Evolutionary conservation across 192 early-diverging fungal species (phyloP), one percentile per base, ranked within the genome.

Genomic region (Endogone sp.): DNA sequence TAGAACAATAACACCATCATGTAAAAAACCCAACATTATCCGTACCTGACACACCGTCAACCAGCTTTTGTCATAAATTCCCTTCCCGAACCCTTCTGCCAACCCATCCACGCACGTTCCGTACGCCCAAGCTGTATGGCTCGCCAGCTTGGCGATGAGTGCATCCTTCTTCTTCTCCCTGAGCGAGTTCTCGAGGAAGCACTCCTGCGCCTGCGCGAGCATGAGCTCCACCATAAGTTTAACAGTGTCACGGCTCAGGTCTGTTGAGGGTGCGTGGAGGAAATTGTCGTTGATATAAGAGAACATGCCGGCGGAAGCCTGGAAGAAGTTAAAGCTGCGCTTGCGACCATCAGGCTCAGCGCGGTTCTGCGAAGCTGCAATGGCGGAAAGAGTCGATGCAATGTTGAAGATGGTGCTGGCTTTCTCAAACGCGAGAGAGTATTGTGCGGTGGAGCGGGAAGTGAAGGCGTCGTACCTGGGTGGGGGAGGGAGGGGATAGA

Each of bases 281-380:
- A 99, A 99, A 79, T 96, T 99, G 68, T 99, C 95, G 78, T 93
- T 97, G 81, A 99, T 98, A 75, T 92, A 98, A 44, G 89, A 81
- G 79, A 95, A 96, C 60, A 95, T 88, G 25, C 93, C 94, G n/a
- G 97, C 97, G 1, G 95, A 89, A 3, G 91, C 91, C 72, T 97
- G 96, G 64, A 97, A 92, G 77, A 93, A 95, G 73, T 95, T 91
- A 67, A 89, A 94, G 1, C 94, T 91, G 58, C 86, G 81, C 77
- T 94, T 95, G 31, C 93, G 81, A 1, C 91, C 91, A 21, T 85
- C 79, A 8, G 84, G 71, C 56, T 94, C 92, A 20, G 82, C 88
- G 10, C 93, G 84, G 66, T 91, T 90, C 76, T 93, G 91, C 0
- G 79, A 71, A 11, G 88, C 82, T n/a, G 89, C 92, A 64, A 92